Conservation (phyloP, 140 eudicot genomes). For the Bidens hawaiensis region DNA sequence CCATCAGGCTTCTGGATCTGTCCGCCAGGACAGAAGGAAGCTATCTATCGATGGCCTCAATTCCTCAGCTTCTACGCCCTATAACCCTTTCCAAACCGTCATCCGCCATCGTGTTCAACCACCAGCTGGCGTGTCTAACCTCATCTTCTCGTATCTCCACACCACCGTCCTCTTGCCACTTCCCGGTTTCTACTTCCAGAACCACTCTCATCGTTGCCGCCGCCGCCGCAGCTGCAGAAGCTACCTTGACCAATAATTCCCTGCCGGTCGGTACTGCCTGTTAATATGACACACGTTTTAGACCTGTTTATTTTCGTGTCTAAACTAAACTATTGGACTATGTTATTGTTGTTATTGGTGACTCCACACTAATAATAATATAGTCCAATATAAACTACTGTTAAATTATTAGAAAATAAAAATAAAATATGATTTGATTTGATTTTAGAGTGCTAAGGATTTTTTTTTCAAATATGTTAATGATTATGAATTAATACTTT, state of each 20-base stretch:
- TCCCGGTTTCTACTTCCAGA: slow-evolving; percentile 17
- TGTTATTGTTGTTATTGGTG: too few relatives aligned
- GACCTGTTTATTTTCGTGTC: too few relatives aligned
- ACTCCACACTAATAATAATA: too few relatives aligned
- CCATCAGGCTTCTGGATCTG: slow-evolving; percentile 4
- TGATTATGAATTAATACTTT: too few relatives aligned
- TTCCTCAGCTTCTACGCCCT: slow-evolving; percentile 15
- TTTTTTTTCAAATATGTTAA: too few relatives aligned
- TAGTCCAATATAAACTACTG: too few relatives aligned
- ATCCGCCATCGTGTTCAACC: slow-evolving; percentile 42
- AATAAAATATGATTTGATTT: too few relatives aligned
- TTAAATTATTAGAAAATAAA: too few relatives aligned
- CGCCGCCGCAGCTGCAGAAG: slow-evolving; percentile 21
- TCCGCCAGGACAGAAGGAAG: slow-evolving; percentile 30
- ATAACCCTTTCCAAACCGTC: slow-evolving; percentile 16
- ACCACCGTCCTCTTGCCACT: slow-evolving; percentile 9
- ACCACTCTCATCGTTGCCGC: slow-evolving; percentile 21
- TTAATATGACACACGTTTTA: slow-evolving; percentile 5
- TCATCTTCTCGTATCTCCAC: slow-evolving; percentile 17
- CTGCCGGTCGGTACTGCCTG: slow-evolving; percentile 47
- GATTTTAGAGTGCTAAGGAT: too few relatives aligned
- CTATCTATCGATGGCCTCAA: slow-evolving; percentile 39
- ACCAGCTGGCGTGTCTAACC: slow-evolving; percentile 21
- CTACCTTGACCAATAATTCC: slow-evolving; percentile 44
- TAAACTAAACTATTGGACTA: too few relatives aligned